Evolutionary conservation across 2,329 filamentous ascomycete genomes (phyloP).

Genomic region (Plectosphaerella plurivora): DNA sequence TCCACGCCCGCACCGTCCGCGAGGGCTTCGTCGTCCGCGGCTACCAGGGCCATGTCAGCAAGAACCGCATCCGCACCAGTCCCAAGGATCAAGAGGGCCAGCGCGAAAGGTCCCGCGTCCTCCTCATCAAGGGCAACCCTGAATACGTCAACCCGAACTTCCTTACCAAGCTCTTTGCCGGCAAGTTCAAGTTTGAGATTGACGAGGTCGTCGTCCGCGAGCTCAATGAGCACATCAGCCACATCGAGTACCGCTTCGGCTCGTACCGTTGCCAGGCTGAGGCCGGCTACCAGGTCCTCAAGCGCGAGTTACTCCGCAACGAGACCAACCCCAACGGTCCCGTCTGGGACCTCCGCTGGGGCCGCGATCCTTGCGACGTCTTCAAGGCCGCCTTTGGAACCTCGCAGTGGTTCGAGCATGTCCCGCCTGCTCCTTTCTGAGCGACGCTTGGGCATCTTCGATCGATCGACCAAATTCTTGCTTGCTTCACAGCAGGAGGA

Average conservation of each 20-base stretch:
- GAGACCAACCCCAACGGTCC: constrained; percentile 4
- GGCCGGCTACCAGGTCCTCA: constrained; percentile 30
- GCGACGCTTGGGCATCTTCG: no score
- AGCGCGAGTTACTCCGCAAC: background rate
- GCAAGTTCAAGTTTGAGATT: constrained; percentile 40
- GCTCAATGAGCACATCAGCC: constrained; percentile 16
- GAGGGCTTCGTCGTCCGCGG: constrained; percentile 30
- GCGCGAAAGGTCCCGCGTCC: constrained; percentile 35
- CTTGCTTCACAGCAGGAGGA: no score
- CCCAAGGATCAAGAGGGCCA: constrained; percentile 17
- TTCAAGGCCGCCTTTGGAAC: no score
- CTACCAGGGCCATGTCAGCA: constrained; percentile 30
- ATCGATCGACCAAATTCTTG: no score
- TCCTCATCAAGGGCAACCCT: constrained; percentile 42
- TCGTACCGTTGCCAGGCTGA: constrained; percentile 52
- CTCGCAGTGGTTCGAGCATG: no score
- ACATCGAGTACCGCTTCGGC: constrained; percentile 49
- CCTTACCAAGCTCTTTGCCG: constrained; percentile 35
- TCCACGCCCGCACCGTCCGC: constrained; percentile 16
- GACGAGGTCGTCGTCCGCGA: constrained; percentile 34
- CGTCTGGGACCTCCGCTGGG: constrained; percentile 14
- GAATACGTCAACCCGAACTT: constrained; percentile 35
- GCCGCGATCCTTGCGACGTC: constrained; percentile 7
- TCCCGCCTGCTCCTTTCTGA: no score
- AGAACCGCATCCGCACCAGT: constrained; percentile 44